Evolutionary conservation across 2,329 filamentous ascomycete species (phyloP).

Genomic region (Rhinocladiella similis): DNA sequence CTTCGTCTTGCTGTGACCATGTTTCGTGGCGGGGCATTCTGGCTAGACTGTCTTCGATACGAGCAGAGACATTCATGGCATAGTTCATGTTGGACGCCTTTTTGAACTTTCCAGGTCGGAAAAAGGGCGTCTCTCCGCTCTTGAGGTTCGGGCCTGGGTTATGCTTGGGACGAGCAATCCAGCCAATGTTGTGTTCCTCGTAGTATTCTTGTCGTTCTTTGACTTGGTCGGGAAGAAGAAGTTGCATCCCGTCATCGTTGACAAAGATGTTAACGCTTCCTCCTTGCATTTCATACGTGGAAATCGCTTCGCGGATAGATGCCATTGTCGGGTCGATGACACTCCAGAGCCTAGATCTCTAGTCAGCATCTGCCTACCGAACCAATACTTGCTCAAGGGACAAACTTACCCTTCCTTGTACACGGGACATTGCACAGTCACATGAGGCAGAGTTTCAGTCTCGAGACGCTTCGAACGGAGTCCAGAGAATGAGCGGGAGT

Average conservation of each 20-base stretch:
- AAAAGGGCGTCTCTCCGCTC: constrained; percentile 20
- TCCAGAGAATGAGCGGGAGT: constrained; percentile 50
- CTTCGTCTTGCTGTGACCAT: constrained; percentile 39
- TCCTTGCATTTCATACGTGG: constrained; percentile 57
- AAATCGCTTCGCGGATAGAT: constrained; percentile 59
- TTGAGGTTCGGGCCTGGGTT: constrained; percentile 42
- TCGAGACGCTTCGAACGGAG: constrained; percentile 37
- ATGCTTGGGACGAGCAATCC: constrained; percentile 51
- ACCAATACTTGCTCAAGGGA: no score
- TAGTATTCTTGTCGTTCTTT: constrained; percentile 49
- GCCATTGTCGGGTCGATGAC: constrained; percentile 63
- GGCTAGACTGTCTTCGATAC: constrained; percentile 60
- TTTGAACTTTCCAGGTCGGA: constrained; percentile 66
- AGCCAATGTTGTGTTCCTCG: constrained; percentile 52
- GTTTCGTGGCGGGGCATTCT: constrained; percentile 8
- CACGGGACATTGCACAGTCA: constrained; percentile 81
- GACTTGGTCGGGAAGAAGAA: constrained; percentile 42
- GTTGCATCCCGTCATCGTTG: constrained; percentile 42
- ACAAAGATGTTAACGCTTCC: constrained; percentile 40
- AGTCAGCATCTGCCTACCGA: neutral
- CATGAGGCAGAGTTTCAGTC: constrained; percentile 44
- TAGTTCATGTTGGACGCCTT: constrained; percentile 78
- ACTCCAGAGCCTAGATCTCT: constrained; percentile 46
- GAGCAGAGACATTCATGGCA: constrained; percentile 61
- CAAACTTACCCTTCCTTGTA: constrained; percentile 71